Evolutionary conservation across 1,284 basidiomycete genomes (phyloP).

Genomic region (Sporisorium sorghi): DNA sequence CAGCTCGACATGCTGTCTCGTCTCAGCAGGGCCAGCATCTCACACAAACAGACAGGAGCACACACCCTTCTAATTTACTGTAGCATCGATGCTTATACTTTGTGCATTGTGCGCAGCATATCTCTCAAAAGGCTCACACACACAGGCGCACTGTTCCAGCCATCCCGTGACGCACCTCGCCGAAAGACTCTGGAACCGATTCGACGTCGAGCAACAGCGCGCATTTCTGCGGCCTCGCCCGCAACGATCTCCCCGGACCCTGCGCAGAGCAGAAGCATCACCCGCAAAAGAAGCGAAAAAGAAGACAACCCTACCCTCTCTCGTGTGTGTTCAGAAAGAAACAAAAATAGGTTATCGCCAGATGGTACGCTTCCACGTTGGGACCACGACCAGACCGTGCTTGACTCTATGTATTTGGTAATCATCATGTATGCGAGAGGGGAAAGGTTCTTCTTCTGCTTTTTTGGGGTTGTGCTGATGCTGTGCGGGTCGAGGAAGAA

Average conservation of each 20-base stretch:
- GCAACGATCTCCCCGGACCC: neutral
- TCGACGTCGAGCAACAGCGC: neutral
- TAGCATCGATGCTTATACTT: too few species aligned
- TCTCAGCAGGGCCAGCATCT: too few species aligned
- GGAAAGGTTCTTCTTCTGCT: neutral
- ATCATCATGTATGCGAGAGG: constrained; percentile 34
- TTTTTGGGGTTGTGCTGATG: neutral
- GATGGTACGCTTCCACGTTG: constrained; percentile 53
- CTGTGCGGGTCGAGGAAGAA: neutral
- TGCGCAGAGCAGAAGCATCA: neutral
- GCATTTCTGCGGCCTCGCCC: neutral
- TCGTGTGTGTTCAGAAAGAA: constrained; percentile 29
- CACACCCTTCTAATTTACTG: neutral
- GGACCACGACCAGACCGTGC: constrained; percentile 53
- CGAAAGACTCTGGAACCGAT: too few species aligned
- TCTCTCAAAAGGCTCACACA: neutral
- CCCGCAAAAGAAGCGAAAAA: neutral
- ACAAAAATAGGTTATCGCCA: constrained; percentile 51
- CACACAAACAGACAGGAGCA: constrained; percentile 3
- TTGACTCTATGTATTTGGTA: constrained; percentile 58
- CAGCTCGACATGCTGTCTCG: too few species aligned
- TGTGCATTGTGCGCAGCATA: neutral
- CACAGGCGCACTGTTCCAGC: neutral
- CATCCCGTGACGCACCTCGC: too few species aligned
- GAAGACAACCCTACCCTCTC: too few species aligned